phyloP scores from a whole-genome alignment of 2,329 filamentous ascomycete species.

The Achaetomium macrosporum region DNA sequence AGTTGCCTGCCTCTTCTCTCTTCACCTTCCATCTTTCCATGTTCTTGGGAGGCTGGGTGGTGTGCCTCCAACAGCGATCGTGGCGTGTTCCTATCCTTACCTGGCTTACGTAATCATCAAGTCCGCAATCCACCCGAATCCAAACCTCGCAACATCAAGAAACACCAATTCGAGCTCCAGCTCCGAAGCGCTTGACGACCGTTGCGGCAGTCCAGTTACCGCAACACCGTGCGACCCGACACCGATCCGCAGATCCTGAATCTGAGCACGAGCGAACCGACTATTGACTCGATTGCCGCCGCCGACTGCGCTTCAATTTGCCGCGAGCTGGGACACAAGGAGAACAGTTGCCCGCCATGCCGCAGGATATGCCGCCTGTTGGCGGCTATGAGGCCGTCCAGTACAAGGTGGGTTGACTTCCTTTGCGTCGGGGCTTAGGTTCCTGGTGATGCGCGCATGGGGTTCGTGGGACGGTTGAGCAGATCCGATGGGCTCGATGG shows the following conservation, averaged over 20 bases:
- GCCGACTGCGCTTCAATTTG: too few species aligned
- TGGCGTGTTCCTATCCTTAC: too few species aligned
- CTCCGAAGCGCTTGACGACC: not conserved
- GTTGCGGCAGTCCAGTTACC: too few species aligned
- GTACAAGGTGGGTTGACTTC: slow-evolving; percentile 66
- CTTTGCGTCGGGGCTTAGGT: slow-evolving; percentile 1
- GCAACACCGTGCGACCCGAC: too few species aligned
- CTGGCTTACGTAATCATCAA: not conserved
- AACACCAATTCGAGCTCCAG: not conserved
- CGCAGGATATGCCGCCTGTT: slow-evolving; percentile 92
- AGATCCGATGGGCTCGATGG: too few species aligned
- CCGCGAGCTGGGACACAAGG: not conserved
- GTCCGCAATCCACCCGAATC: not conserved
- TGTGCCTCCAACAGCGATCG: too few species aligned
- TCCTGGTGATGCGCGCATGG: not conserved
- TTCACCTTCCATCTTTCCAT: too few species aligned
- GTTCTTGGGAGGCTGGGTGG: too few species aligned
- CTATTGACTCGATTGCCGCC: not conserved
- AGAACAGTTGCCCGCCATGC: slow-evolving; percentile 56
- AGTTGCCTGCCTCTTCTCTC: too few species aligned
- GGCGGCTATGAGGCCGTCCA: slow-evolving; percentile 96
- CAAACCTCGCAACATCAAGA: not conserved
- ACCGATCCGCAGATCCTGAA: too few species aligned
- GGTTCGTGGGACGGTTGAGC: too few species aligned
- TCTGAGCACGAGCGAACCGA: too few species aligned